phyloP scores from a whole-genome alignment of 164 flowering plant genomes.

The Vitis rupestris region DNA sequence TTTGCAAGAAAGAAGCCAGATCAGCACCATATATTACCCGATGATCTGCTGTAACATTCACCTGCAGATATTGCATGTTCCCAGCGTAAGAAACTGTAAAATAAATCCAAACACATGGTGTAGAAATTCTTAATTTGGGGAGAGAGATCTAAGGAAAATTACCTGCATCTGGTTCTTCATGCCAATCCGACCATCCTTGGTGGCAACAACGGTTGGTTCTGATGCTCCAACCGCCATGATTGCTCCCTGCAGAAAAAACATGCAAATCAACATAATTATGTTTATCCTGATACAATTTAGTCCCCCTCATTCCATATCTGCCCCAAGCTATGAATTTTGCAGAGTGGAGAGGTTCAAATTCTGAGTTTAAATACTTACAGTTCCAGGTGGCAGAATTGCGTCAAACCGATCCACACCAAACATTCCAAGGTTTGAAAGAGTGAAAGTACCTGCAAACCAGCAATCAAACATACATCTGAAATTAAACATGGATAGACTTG shows the following conservation, averaged over 20 bases:
- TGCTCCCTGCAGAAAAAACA: conserved; percentile 68
- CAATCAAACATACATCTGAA: conserved; percentile 6
- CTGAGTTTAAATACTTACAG: conserved; percentile 48
- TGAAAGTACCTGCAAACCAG: conserved; percentile 78
- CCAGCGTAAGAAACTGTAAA: conserved; percentile 1
- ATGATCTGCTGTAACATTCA: conserved; percentile 96
- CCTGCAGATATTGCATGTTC: conserved; percentile 42
- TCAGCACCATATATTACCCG: conserved; percentile 95
- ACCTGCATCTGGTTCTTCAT: conserved; percentile 96
- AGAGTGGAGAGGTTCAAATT: background rate
- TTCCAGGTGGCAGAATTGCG: conserved; percentile 97
- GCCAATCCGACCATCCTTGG: conserved; percentile 88
- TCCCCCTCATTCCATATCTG: no score
- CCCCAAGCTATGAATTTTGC: background rate
- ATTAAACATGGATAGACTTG: background rate
- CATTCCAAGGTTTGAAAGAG: conserved; percentile 97
- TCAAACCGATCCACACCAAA: conserved; percentile 98
- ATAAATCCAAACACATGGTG: background rate
- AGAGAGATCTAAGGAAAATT: background rate
- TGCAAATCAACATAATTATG: conserved; percentile 1
- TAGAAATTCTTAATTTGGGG: background rate
- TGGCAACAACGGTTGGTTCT: conserved; percentile 70
- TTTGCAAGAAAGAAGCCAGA: conserved; percentile 89
- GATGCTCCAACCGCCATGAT: conserved; percentile 99
- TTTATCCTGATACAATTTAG: background rate